Conservation (phyloP, 179 eudicot genomes). For the Sideroxylon spinosum region DNA sequence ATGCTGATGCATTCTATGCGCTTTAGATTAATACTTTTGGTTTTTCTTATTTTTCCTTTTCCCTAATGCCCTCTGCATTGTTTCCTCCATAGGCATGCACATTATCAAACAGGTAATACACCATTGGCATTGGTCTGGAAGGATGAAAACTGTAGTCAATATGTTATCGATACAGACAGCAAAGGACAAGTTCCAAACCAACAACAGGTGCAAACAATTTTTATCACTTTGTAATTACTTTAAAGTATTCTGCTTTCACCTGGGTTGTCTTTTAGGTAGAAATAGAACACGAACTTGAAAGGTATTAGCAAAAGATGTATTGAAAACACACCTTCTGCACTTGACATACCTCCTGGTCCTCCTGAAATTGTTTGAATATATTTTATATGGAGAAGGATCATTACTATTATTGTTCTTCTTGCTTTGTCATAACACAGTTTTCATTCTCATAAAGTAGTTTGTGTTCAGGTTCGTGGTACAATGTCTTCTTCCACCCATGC, state of each 20-base stretch:
- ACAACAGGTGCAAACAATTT: slow-evolving; percentile 51
- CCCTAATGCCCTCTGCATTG: slow-evolving; percentile 8
- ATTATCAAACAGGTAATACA: slow-evolving; percentile 91
- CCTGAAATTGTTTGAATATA: not conserved
- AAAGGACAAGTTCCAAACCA: slow-evolving; percentile 72
- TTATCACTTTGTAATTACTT: not conserved
- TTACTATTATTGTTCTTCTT: not conserved
- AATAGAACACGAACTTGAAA: not conserved
- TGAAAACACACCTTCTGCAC: not conserved
- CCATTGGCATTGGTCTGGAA: slow-evolving; percentile 91
- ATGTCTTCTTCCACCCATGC: not conserved
- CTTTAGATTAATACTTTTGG: not conserved
- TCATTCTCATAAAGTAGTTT: not conserved
- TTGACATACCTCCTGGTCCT: not conserved
- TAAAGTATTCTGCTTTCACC: not conserved
- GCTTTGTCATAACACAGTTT: not conserved
- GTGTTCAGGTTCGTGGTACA: not conserved
- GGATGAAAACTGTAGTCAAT: slow-evolving; percentile 88
- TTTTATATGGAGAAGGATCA: not conserved
- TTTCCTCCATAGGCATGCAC: slow-evolving; percentile 64
- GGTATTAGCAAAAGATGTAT: not conserved
- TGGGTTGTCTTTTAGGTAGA: not conserved
- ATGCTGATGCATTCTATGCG: too few species aligned
- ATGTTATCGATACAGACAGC: slow-evolving; percentile 85
- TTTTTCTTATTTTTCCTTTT: slow-evolving; percentile 2